phyloP scores from a whole-genome alignment of 345 rosid genomes.

The Gossypium rotundifolium region DNA sequence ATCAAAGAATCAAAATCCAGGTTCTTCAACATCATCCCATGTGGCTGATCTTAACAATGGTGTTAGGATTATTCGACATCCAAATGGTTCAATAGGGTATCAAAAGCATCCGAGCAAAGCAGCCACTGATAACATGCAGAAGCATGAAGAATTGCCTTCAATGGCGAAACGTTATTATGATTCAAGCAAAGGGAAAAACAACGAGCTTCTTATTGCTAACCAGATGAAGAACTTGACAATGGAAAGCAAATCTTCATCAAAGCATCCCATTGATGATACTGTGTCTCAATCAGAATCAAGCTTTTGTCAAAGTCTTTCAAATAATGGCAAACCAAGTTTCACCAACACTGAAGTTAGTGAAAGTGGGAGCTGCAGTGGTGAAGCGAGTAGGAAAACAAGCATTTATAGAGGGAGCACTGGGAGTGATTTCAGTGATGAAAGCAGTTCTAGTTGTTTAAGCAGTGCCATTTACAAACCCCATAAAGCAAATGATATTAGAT shows the following conservation, averaged over 20 bases:
- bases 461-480: constrained; percentile 67
- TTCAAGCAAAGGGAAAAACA: constrained; percentile 25
- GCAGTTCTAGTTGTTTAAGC: constrained; percentile 79
- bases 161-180: constrained; percentile 27
- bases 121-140: constrained; percentile 8
- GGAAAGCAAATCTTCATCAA: constrained; percentile 32
- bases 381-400: constrained; percentile 59
- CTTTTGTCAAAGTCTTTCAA: constrained; percentile 59
- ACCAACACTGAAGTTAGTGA: constrained; percentile 69
- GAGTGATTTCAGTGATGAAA: constrained; percentile 84
- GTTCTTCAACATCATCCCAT: constrained; percentile 16
- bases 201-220: constrained; percentile 17
- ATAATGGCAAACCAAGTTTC: constrained; percentile 71
- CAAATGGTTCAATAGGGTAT: constrained; percentile 25
- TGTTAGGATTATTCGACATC: constrained; percentile 16
- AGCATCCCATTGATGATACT: constrained; percentile 22
- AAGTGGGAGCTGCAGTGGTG: constrained; percentile 42
- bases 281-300: constrained; percentile 32
- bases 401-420: constrained; percentile 70
- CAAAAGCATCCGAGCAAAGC: constrained; percentile 24
- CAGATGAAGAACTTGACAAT: constrained; percentile 16
- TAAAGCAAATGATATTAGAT: constrained; percentile 72
- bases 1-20: constrained; percentile 35
- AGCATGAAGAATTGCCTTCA: constrained; percentile 28
- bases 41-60: constrained; percentile 15